Base-by-base conservation (phyloP, 2,329 filamentous ascomycete genomes). In the Immersiporthe knoxdaviesiana region DNA sequence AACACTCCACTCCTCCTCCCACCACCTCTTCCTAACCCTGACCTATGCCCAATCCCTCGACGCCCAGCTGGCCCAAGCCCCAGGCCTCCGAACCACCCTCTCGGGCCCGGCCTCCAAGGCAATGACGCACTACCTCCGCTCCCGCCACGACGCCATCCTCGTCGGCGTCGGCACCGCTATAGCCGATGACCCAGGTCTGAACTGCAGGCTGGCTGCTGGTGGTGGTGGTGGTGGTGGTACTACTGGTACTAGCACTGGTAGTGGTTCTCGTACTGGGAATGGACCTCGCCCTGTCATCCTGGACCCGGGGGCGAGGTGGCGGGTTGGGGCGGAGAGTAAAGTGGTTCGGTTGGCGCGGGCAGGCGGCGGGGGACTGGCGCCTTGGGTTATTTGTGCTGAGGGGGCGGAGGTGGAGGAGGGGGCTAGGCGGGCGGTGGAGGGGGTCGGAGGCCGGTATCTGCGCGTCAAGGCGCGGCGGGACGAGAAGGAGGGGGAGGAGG, bases 1-100 rank as follows among this genome's bases (percentile, higher is more conserved):
- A 35, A n/a, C n/a, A n/a, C 35, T 35, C 37, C 37, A 39, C 37
- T 7, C 58, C 59, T 14, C 8, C 68, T 41, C 2, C 41, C 37
- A 12, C n/a, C 21, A 24, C n/a, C 76, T 83, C 14, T 87, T 86
- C 77, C 86, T 93, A 63, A 97, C 94, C 2, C 84, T 97, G 54
- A 97, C 95, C 16, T 98, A 94, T 79, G 95, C 96, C 30, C 91
- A 91, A 8, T 97, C 94, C 4, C 90, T 99, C 73, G 95, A 98
- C 81, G 91, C 91, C 54, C 88, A 90, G 66, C 85, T 97, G 64
- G 88, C 94, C 1, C 85, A 95, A 37, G 85, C 90, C 0, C 93
- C 93, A 0, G 94, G 94, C 18, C 84, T 89, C n/a, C 92, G 91
- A 73, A 98, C 95, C 2, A 84, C 87, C 0, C 87, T 98, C 18